These are phyloP conservation scores for Protea cynaroides DNA, from an alignment of 164 flowering plant species.

Conservation along the genomic window DNA sequence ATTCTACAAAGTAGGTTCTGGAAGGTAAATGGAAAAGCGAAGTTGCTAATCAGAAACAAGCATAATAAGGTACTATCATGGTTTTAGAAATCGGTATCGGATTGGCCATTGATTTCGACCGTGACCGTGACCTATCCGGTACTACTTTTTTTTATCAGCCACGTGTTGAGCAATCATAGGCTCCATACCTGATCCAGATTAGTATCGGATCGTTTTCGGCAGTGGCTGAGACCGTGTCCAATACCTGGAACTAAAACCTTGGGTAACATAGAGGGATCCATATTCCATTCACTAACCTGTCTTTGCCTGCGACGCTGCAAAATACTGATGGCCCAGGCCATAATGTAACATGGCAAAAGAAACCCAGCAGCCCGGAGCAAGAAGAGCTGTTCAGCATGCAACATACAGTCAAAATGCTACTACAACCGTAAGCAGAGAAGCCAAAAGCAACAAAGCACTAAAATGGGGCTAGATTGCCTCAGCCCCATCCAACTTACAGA, in stretches of 20 bases:
- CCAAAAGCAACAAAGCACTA: not conserved
- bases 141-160: no score
- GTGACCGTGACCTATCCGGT: no score
- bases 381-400: slow-evolving; percentile 57
- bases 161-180: no score
- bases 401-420: not conserved
- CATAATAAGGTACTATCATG: not conserved
- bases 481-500: slow-evolving; percentile 41
- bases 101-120: no score
- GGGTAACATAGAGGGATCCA: not conserved
- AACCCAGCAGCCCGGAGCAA: slow-evolving; percentile 89
- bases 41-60: no score
- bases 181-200: no score
- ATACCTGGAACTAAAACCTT: no score
- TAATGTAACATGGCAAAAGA: slow-evolving; percentile 87
- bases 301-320: slow-evolving; percentile 80
- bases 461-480: not conserved
- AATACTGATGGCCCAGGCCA: slow-evolving; percentile 95
- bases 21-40: no score
- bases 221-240: no score
- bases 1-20: no score
- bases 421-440: slow-evolving; percentile 3
- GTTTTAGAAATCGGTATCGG: no score
- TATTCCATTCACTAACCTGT: slow-evolving; percentile 39
- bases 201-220: no score